phyloP scores from a whole-genome alignment of 2,329 filamentous ascomycete species.

The Colletotrichum plurivorum region DNA sequence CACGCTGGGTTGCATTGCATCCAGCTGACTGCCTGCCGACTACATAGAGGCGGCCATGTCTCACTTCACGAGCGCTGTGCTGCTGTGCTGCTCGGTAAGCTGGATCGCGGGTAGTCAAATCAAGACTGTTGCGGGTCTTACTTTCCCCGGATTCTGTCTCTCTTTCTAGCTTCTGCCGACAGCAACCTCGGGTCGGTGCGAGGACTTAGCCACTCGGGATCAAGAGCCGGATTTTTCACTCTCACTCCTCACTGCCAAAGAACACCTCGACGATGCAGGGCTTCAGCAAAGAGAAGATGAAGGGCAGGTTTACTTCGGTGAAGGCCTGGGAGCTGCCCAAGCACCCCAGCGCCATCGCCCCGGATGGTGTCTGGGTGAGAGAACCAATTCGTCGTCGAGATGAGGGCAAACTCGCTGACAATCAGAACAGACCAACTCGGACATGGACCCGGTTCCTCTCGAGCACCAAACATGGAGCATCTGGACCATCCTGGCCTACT shows the following conservation, averaged over 20 bases:
- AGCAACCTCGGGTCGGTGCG: background rate
- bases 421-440: conserved; percentile 27
- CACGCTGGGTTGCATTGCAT: conserved; percentile 15
- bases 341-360: conserved; percentile 61
- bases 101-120: background rate
- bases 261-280: conserved; percentile 44
- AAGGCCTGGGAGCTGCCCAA: conserved; percentile 63
- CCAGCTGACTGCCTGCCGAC: conserved; percentile 21
- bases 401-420: background rate
- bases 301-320: conserved; percentile 55
- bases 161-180: background rate
- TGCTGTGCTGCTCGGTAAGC: background rate
- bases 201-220: no score
- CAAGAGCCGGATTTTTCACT: no score
- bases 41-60: conserved; percentile 32
- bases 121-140: background rate
- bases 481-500: conserved; percentile 53
- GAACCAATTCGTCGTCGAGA: background rate
- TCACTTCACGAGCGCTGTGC: conserved; percentile 6
- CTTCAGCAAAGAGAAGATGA: conserved; percentile 46
- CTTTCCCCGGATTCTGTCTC: background rate
- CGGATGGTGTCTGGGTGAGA: conserved; percentile 57
- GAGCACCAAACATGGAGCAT: conserved; percentile 50
- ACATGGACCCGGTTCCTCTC: conserved; percentile 37
- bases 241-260: background rate